These are phyloP conservation scores for Pichia scutulata DNA, from an alignment of 805 yeast genomes.

Conservation along the genomic window DNA sequence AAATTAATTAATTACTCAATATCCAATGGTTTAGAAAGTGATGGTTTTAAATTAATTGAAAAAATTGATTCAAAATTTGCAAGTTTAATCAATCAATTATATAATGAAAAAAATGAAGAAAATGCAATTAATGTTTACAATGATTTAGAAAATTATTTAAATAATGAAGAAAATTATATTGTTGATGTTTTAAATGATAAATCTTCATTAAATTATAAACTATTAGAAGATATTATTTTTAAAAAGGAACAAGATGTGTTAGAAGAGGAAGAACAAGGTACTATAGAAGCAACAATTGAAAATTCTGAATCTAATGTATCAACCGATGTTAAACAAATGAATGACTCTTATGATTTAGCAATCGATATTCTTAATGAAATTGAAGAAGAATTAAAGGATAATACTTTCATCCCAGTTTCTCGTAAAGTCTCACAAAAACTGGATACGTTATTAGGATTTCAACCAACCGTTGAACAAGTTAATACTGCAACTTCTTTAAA, in stretches of 20 bases:
- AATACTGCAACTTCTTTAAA: constrained; percentile 45
- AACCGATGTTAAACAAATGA: constrained; percentile 18
- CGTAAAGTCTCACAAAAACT: constrained; percentile 14
- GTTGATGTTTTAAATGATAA: constrained; percentile 18
- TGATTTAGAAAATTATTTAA: constrained; percentile 16
- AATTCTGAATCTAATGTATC: constrained; percentile 11
- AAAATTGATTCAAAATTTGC: constrained; percentile 21
- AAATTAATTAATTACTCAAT: constrained; percentile 19
- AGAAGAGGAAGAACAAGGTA: background rate
- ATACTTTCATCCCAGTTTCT: constrained; percentile 17
- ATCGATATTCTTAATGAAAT: constrained; percentile 24
- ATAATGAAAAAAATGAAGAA: constrained; percentile 11
- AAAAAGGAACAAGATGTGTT: too few relatives aligned
- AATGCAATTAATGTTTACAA: constrained; percentile 13
- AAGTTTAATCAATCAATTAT: constrained; percentile 6
- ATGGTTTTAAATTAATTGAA: constrained; percentile 16
- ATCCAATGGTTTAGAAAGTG: constrained; percentile 19
- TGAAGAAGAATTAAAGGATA: constrained; percentile 21
- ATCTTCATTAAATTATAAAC: constrained; percentile 17
- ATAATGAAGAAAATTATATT: constrained; percentile 15
- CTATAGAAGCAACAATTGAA: background rate
- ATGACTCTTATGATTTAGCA: constrained; percentile 25
- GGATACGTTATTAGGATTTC: constrained; percentile 30
- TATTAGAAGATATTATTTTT: constrained; percentile 11
- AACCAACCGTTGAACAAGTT: constrained; percentile 59